These are phyloP conservation scores for Novymonas esmeraldas DNA, from an alignment of 208 protist species.

Conservation along the genomic window DNA sequence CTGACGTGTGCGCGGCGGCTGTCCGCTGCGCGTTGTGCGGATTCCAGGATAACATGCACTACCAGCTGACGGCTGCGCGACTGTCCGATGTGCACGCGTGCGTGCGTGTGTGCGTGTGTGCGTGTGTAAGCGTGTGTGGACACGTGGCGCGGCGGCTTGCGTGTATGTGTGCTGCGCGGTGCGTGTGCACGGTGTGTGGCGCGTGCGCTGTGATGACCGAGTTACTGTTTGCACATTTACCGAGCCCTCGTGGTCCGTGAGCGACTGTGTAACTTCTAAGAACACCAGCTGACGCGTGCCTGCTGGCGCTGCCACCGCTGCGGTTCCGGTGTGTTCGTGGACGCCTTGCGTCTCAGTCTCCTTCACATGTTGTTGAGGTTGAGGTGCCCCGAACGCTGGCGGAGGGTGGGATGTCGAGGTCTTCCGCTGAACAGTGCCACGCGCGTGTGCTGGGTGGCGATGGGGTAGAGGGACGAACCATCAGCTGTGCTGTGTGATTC, in stretches of 20 bases:
- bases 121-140: background rate
- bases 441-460: no score
- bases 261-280: conserved; percentile 1
- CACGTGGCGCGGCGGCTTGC: background rate
- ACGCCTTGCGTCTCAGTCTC: background rate
- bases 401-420: no score
- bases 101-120: background rate
- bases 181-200: background rate
- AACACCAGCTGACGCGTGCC: conserved; percentile 5
- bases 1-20: conserved; percentile 22
- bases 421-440: no score
- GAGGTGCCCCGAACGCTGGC: background rate
- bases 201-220: conserved; percentile 17
- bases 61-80: conserved; percentile 31
- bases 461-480: no score
- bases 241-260: conserved; percentile 4
- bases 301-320: background rate
- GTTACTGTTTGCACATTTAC: conserved; percentile 17
- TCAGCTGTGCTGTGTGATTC: no score
- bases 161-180: background rate
- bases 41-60: conserved; percentile 52
- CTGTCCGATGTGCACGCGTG: background rate
- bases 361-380: background rate
- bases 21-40: conserved; percentile 28
- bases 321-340: background rate